A percentile compares a stretch with the other conserved stretches of the same genome.
Evolutionary conservation across 306 rosid genomes (phyloP).

Genomic region (Vachellia collinsii): DNA sequence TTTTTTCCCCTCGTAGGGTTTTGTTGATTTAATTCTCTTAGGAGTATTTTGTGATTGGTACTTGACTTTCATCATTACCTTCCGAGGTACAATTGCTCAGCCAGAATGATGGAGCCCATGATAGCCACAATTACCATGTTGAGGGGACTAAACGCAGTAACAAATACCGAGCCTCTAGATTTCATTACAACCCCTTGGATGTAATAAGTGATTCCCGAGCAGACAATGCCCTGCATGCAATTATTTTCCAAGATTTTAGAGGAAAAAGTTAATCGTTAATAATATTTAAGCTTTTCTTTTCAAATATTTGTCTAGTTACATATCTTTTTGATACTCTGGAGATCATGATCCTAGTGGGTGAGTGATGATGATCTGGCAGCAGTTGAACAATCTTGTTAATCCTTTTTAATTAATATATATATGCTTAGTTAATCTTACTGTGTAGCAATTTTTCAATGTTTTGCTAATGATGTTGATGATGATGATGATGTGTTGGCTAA

Average conservation of each 20-base stretch:
- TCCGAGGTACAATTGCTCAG: constrained; percentile 70
- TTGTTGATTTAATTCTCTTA: neutral
- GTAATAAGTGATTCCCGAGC: constrained; percentile 79
- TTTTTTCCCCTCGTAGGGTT: neutral
- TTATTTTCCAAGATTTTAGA: neutral
- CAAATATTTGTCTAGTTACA: neutral
- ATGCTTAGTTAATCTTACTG: neutral
- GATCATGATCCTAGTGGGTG: neutral
- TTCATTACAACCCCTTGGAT: constrained; percentile 87
- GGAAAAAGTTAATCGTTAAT: neutral
- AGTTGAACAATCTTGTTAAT: neutral
- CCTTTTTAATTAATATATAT: no score
- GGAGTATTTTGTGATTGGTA: neutral
- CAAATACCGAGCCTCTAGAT: constrained; percentile 88
- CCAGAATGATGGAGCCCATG: constrained; percentile 63
- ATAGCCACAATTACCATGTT: constrained; percentile 84
- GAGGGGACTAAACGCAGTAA: constrained; percentile 82
- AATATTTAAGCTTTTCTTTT: neutral
- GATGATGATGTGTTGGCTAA: neutral
- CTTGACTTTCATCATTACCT: constrained; percentile 52
- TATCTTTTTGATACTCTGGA: neutral
- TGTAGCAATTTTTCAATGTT: neutral
- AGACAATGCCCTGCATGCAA: constrained; percentile 68
- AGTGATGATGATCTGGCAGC: neutral
- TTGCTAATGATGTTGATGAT: neutral